A percentile compares a stretch with the other conserved stretches of the same genome.
phyloP scores from a whole-genome alignment of 805 yeast genomes.

The Saccharomycopsis sp. region DNA sequence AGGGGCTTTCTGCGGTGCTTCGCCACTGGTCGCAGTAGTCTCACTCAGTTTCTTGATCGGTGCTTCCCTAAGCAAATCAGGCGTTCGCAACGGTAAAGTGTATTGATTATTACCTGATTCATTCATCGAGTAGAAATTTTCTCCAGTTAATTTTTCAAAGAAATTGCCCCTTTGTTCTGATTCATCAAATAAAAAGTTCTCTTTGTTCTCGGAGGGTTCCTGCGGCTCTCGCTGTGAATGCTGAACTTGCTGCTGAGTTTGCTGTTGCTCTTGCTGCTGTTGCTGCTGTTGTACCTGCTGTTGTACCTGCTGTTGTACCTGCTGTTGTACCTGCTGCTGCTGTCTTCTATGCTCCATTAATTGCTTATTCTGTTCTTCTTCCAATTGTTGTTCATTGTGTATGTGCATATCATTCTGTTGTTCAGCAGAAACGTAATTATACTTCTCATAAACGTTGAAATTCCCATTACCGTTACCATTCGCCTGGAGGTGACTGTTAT shows the following conservation, averaged over 20 bases:
- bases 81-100: constrained; percentile 17
- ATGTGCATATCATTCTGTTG: constrained; percentile 13
- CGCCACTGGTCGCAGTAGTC: not conserved
- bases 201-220: not conserved
- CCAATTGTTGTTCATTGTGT: constrained; percentile 7
- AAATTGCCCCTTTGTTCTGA: not conserved
- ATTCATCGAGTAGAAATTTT: not conserved
- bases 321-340: not conserved
- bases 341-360: not conserved
- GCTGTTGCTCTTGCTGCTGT: constrained; percentile 1
- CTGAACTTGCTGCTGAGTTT: not conserved
- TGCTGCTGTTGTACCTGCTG: constrained; percentile 1
- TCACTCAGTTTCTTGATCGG: not conserved
- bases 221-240: not conserved
- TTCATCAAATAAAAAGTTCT: not conserved
- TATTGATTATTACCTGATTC: constrained; percentile 3
- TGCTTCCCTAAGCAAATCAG: constrained; percentile 11
- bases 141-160: not conserved
- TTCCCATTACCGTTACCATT: constrained; percentile 6
- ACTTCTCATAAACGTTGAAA: constrained; percentile 17
- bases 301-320: not conserved
- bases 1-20: constrained; percentile 1
- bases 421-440: constrained; percentile 15
- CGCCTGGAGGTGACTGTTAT: not conserved
- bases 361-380: constrained; percentile 3